Conservation (phyloP, 2,329 filamentous ascomycete genomes). For the Eurotiales sp. region DNA sequence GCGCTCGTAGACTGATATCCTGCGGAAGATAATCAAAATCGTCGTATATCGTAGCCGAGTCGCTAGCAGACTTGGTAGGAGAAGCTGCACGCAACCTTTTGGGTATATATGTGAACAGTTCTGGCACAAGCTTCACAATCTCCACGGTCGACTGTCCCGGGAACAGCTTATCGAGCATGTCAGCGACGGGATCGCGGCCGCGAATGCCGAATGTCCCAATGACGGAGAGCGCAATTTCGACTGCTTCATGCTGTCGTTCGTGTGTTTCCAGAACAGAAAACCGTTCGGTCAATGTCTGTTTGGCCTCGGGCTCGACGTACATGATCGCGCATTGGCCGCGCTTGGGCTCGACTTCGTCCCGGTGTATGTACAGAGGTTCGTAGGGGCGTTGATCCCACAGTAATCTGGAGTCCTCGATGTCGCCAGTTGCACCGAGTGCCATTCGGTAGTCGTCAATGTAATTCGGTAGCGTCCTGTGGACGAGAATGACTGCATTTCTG, state of each 20-base stretch:
- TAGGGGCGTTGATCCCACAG: conserved; percentile 66
- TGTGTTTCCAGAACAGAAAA: conserved; percentile 7
- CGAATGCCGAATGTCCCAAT: conserved; percentile 25
- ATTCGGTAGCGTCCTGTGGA: conserved; percentile 29
- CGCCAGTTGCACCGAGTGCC: conserved; percentile 15
- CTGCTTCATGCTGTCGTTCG: conserved; percentile 15
- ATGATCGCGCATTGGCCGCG: conserved; percentile 28
- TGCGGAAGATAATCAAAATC: conserved; percentile 12
- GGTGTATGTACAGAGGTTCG: conserved; percentile 61
- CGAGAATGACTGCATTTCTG: conserved; percentile 19
- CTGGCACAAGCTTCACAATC: conserved; percentile 30
- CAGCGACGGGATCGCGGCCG: conserved; percentile 22
- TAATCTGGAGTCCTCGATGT: conserved; percentile 51
- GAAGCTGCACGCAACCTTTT: conserved; percentile 7
- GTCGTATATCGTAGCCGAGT: conserved; percentile 1
- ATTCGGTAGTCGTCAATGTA: conserved; percentile 52
- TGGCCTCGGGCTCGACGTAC: conserved; percentile 32
- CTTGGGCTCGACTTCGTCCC: conserved; percentile 65
- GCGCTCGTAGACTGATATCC: conserved; percentile 4
- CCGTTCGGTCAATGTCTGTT: conserved; percentile 12
- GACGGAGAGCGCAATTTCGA: conserved; percentile 24
- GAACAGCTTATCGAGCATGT: conserved; percentile 29
- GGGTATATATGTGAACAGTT: conserved; percentile 20
- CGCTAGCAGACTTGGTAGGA: background rate
- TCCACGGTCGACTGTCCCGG: conserved; percentile 27